Evolutionary conservation across 192 early-diverging fungal species (phyloP).

Genomic region (Coemansia sp.): DNA sequence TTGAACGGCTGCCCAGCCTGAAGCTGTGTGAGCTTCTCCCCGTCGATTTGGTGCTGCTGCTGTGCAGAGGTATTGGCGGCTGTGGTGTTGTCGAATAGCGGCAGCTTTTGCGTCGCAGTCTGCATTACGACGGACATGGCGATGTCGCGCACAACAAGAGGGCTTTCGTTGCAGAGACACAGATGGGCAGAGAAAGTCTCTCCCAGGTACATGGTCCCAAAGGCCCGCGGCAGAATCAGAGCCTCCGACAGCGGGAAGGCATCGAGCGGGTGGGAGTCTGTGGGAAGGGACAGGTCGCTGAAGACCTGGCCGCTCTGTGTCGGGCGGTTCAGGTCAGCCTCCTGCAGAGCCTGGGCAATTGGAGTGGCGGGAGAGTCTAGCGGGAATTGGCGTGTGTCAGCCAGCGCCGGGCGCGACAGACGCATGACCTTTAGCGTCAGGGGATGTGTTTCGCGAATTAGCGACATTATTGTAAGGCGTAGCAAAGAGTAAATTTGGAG

Average conservation of each 20-base stretch:
- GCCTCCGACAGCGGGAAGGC: conserved; percentile 64
- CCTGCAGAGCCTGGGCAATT: conserved; percentile 30
- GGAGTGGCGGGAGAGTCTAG: conserved; percentile 36
- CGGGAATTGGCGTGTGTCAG: conserved; percentile 52
- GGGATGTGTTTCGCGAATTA: conserved; percentile 62
- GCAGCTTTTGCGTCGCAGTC: conserved; percentile 79
- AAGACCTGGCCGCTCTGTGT: conserved; percentile 43
- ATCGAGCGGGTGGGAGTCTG: conserved; percentile 54
- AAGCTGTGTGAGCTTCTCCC: conserved; percentile 27
- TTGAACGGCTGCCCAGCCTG: conserved; percentile 67
- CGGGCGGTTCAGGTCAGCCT: conserved; percentile 49
- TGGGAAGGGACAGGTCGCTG: conserved; percentile 38
- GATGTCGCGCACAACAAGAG: conserved; percentile 67
- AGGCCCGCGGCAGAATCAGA: conserved; percentile 77
- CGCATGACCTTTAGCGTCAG: conserved; percentile 92
- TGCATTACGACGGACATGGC: conserved; percentile 82
- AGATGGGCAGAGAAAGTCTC: conserved; percentile 88
- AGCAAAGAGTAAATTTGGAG: not conserved
- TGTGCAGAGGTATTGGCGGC: not conserved
- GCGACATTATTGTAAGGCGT: conserved; percentile 26
- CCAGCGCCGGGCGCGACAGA: conserved; percentile 73
- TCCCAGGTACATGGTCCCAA: conserved; percentile 93
- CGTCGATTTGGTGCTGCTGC: conserved; percentile 8
- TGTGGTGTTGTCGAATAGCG: conserved; percentile 66
- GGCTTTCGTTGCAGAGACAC: conserved; percentile 84